A percentile compares a stretch with the other conserved stretches of the same genome.
Conservation (phyloP, 2,329 filamentous ascomycete species). For the Ophiosphaerella narmari region DNA sequence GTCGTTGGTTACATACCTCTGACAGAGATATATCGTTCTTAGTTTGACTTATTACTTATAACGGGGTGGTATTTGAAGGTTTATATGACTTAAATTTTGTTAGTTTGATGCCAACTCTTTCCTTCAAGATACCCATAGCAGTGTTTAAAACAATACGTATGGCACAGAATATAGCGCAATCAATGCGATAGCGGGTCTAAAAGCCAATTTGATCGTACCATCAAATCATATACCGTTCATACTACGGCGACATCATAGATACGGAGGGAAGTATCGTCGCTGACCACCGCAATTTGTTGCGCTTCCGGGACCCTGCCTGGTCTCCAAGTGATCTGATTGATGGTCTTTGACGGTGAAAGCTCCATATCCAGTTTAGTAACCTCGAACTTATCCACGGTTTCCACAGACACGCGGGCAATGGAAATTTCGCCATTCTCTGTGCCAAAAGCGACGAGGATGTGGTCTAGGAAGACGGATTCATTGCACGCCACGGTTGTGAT, state of each 20-base stretch:
- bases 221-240: background rate
- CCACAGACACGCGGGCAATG: slow-evolving; percentile 9
- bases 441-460: slow-evolving; percentile 36
- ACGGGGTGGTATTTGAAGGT: no score
- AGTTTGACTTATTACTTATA: no score
- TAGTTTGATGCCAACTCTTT: no score
- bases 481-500: slow-evolving; percentile 39
- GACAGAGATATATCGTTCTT: no score
- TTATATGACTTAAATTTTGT: no score
- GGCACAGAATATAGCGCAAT: no score
- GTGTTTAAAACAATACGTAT: no score
- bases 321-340: slow-evolving; percentile 44
- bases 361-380: slow-evolving; percentile 18
- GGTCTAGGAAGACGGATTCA: background rate
- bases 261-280: slow-evolving; percentile 49
- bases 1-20: no score
- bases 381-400: slow-evolving; percentile 18
- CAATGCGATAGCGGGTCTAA: no score
- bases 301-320: slow-evolving; percentile 13
- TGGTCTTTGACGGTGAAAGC: slow-evolving; percentile 29
- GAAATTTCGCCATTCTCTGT: slow-evolving; percentile 38
- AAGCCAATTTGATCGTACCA: no score
- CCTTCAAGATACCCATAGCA: no score
- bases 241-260: slow-evolving; percentile 31
- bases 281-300: slow-evolving; percentile 46